Evolutionary conservation across 2,329 filamentous ascomycete species (phyloP).

Genomic region (Magnaporthiopsis incrustans): DNA sequence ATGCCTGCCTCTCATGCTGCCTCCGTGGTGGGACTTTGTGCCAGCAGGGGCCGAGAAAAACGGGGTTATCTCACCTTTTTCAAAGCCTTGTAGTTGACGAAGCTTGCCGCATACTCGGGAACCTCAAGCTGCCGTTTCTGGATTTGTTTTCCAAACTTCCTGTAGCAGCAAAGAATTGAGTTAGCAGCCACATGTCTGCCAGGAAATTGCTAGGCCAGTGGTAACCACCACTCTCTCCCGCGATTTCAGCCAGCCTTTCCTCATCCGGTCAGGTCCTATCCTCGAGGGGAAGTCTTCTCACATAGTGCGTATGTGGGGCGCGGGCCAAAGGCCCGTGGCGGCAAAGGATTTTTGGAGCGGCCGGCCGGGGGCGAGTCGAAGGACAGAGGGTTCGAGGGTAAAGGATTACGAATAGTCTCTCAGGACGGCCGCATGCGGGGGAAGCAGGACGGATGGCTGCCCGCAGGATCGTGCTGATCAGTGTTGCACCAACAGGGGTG

Average conservation of each 20-base stretch:
- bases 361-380: background rate
- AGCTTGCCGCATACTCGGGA: constrained; percentile 97
- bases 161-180: constrained; percentile 28
- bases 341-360: constrained; percentile 2
- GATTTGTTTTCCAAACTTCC: constrained; percentile 99
- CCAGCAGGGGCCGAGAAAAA: background rate
- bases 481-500: background rate
- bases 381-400: background rate
- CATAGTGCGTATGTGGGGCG: constrained; percentile 22
- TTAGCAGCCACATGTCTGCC: background rate
- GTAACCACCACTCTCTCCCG: background rate
- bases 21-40: background rate
- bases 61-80: constrained; percentile 62
- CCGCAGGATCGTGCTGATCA: background rate
- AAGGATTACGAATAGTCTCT: background rate
- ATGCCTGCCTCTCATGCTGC: background rate
- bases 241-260: background rate
- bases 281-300: constrained; percentile 16
- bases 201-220: background rate
- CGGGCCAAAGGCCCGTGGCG: constrained; percentile 14
- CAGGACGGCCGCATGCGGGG: constrained; percentile 6
- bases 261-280: background rate
- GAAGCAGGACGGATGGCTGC: background rate
- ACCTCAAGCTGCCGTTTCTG: constrained; percentile 98
- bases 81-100: constrained; percentile 97